A percentile compares a stretch with the other conserved stretches of the same genome.
phyloP scores from a whole-genome alignment of 257 asterid genomes.

The Eucommia ulmoides region DNA sequence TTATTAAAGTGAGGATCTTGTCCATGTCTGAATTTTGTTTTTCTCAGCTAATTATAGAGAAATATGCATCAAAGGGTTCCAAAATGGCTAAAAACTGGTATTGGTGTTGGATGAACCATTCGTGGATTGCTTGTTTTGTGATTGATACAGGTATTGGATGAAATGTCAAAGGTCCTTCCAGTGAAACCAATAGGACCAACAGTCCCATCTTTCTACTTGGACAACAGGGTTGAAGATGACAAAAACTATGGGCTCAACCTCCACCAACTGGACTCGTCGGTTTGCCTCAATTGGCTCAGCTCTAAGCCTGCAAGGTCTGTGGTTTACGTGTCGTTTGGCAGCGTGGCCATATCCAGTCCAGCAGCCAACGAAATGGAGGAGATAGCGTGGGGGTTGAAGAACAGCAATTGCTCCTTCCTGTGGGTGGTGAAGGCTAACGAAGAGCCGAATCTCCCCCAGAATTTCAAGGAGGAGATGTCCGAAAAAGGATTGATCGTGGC shows the following conservation, averaged over 20 bases:
- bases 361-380: slow-evolving; percentile 43
- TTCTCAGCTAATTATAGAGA: no score
- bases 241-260: slow-evolving; percentile 37
- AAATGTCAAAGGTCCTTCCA: slow-evolving; percentile 35
- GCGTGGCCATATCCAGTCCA: slow-evolving; percentile 39
- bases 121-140: no score
- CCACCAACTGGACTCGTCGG: slow-evolving; percentile 22
- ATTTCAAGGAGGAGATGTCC: slow-evolving; percentile 9
- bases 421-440: slow-evolving; percentile 46
- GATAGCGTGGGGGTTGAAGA: slow-evolving; percentile 34
- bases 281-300: slow-evolving; percentile 35
- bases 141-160: slow-evolving; percentile 45
- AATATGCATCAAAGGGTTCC: no score
- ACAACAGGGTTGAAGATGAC: slow-evolving; percentile 40
- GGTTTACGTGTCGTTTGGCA: slow-evolving; percentile 65
- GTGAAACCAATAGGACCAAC: slow-evolving; percentile 63
- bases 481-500: slow-evolving; percentile 30
- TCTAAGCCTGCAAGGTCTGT: slow-evolving; percentile 47
- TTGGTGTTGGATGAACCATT: no score
- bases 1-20: no score
- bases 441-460: slow-evolving; percentile 26
- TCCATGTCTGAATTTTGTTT: no score
- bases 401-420: slow-evolving; percentile 27
- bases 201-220: slow-evolving; percentile 53
- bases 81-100: no score